These are phyloP conservation scores for Tilletia caries DNA, from an alignment of 1,284 basidiomycete species.

Conservation along the genomic window DNA sequence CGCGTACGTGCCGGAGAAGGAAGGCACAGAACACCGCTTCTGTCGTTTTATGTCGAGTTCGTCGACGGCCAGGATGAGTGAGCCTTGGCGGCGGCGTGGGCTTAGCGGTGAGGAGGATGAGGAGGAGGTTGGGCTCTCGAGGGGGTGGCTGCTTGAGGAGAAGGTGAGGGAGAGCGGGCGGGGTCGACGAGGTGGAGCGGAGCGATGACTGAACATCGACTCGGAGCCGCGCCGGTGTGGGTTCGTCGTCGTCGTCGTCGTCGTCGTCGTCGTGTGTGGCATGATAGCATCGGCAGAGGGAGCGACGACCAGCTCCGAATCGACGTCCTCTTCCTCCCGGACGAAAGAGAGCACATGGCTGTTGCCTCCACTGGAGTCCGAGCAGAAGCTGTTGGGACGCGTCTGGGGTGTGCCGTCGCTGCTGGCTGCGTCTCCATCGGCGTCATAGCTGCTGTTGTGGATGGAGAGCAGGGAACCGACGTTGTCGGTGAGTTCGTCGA, in stretches of 20 bases:
- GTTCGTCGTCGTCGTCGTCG: neutral
- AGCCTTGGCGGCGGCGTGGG: neutral
- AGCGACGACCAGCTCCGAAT: too few relatives aligned
- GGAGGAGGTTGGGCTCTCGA: too few relatives aligned
- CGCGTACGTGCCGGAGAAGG: neutral
- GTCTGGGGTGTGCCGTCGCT: neutral
- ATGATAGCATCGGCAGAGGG: neutral
- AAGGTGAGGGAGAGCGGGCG: too few relatives aligned
- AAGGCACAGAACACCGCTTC: conserved; percentile 2
- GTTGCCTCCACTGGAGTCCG: too few relatives aligned
- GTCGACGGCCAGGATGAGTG: conserved; percentile 3
- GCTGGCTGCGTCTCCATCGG: neutral
- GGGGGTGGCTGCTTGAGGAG: too few relatives aligned
- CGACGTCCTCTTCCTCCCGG: neutral
- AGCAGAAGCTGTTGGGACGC: conserved; percentile 3
- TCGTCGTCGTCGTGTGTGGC: too few relatives aligned
- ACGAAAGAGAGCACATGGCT: neutral
- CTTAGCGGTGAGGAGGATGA: too few relatives aligned
- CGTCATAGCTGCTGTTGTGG: neutral
- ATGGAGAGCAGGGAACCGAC: neutral
- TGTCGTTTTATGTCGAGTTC: conserved; percentile 9
- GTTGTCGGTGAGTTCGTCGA: neutral
- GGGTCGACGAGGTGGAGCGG: too few relatives aligned
- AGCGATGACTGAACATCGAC: too few relatives aligned
- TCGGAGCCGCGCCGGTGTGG: neutral